Evolutionary conservation across 139 green algal genomes (phyloP), one percentile per base, ranked within the genome.

Genomic region (Chlorella ohadii): DNA sequence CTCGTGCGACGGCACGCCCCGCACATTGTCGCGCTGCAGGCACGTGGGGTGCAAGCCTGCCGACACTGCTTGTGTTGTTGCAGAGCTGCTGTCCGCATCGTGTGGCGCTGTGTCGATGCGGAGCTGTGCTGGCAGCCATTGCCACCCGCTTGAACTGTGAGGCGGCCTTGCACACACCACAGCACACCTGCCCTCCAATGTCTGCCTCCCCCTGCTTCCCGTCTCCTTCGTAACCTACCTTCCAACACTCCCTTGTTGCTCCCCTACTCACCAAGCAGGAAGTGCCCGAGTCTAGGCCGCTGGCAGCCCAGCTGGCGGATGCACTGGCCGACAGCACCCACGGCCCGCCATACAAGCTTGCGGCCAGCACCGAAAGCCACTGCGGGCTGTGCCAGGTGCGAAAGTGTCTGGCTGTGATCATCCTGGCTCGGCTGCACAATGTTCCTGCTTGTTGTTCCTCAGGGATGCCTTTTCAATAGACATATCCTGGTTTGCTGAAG

Each of bases 341-440:
- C 63, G 63, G 63, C 72, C 59, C 76, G 0, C 38, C 36, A 27
- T 82, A 44, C 27, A 41, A 44, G 25, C 76, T 55, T 0, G 36
- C 41, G 6, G 56, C 34, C 0, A 39, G 23, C 1, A 56, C 65
- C 0, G 59, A 72, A 22, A 56, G 33, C 34, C 74, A 82, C 59
- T 82, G 76, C 59, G 34, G 38, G 36, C 38, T 28, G 25, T 72
- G 36, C 28, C 76, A 82, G 33, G n/a, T n/a, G n/a, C n/a, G n/a
- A n/a, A n/a, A n/a, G n/a, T n/a, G n/a, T n/a, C n/a, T n/a, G n/a
- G n/a, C n/a, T n/a, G n/a, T n/a, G n/a, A n/a, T n/a, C n/a, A n/a
- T n/a, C n/a, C n/a, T n/a, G n/a, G n/a, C n/a, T n/a, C n/a, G n/a
- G n/a, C n/a, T n/a, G n/a, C n/a, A n/a, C n/a, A n/a, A n/a, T n/a